phyloP scores from a whole-genome alignment of 129 eudicot genomes.

The Lonicera japonica region DNA sequence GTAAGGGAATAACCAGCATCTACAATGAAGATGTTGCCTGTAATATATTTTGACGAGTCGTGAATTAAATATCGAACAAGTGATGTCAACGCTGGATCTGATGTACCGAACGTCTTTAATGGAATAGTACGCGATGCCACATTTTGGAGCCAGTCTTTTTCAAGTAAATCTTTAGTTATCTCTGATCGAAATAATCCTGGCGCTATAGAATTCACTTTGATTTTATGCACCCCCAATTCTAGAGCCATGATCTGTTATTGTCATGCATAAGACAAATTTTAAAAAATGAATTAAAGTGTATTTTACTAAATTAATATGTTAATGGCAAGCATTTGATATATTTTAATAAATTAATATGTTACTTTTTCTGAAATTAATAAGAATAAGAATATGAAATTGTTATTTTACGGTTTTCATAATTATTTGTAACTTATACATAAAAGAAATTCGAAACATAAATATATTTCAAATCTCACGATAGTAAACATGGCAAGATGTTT shows the following conservation, averaged over 20 bases:
- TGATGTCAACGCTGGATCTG: conserved; percentile 40
- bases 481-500: too few relatives aligned
- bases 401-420: too few relatives aligned
- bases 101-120: conserved; percentile 33
- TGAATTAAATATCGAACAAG: conserved; percentile 43
- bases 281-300: too few relatives aligned
- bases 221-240: conserved; percentile 36
- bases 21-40: conserved; percentile 36
- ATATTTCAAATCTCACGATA: too few relatives aligned
- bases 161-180: conserved; percentile 30
- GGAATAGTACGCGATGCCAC: conserved; percentile 26
- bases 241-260: conserved; percentile 40
- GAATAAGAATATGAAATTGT: too few relatives aligned
- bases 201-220: conserved; percentile 43
- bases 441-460: too few relatives aligned
- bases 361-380: too few relatives aligned
- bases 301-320: too few relatives aligned
- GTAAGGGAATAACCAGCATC: conserved; percentile 40
- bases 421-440: too few relatives aligned
- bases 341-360: too few relatives aligned
- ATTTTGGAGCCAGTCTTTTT: conserved; percentile 37
- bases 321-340: too few relatives aligned
- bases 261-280: background rate
- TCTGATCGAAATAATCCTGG: conserved; percentile 42
- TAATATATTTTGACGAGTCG: conserved; percentile 34